Conservation (phyloP, 2,329 filamentous ascomycete species). For the Sphaerulina populicola region DNA sequence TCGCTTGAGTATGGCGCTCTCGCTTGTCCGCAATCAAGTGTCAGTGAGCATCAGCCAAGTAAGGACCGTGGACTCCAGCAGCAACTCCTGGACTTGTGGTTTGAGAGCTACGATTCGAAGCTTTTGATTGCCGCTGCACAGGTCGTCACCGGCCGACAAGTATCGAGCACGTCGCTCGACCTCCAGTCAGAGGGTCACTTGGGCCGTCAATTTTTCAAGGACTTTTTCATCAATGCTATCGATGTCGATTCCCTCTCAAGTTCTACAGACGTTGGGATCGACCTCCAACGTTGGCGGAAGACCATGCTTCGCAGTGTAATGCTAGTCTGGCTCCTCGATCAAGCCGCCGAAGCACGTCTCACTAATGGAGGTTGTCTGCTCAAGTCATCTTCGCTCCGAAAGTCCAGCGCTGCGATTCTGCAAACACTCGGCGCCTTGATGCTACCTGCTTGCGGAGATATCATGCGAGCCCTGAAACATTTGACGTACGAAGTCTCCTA, state of each 20-base stretch:
- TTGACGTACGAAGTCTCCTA: constrained; percentile 50
- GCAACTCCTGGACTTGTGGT: constrained; percentile 51
- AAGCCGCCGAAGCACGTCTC: constrained; percentile 38
- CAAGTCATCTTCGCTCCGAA: constrained; percentile 44
- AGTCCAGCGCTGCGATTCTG: constrained; percentile 49
- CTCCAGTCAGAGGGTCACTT: constrained; percentile 16
- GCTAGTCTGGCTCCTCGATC: constrained; percentile 53
- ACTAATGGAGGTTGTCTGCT: constrained; percentile 43
- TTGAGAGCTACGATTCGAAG: constrained; percentile 48
- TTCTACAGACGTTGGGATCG: constrained; percentile 4
- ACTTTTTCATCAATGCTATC: constrained; percentile 51
- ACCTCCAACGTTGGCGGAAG: constrained; percentile 40
- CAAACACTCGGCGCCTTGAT: constrained; percentile 47
- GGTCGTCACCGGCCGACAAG: constrained; percentile 49
- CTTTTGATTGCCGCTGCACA: constrained; percentile 49
- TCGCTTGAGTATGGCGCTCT: constrained; percentile 52
- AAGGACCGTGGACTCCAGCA: constrained; percentile 52
- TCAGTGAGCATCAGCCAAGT: constrained; percentile 41
- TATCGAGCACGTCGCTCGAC: constrained; percentile 3
- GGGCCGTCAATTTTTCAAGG: constrained; percentile 43
- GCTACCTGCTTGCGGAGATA: constrained; percentile 52
- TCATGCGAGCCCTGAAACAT: constrained; percentile 48
- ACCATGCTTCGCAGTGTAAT: constrained; percentile 52
- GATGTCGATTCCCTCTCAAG: constrained; percentile 37
- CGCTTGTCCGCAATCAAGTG: constrained; percentile 47